Conservation (phyloP, 345 rosid species). For the Acer yangbiense region DNA sequence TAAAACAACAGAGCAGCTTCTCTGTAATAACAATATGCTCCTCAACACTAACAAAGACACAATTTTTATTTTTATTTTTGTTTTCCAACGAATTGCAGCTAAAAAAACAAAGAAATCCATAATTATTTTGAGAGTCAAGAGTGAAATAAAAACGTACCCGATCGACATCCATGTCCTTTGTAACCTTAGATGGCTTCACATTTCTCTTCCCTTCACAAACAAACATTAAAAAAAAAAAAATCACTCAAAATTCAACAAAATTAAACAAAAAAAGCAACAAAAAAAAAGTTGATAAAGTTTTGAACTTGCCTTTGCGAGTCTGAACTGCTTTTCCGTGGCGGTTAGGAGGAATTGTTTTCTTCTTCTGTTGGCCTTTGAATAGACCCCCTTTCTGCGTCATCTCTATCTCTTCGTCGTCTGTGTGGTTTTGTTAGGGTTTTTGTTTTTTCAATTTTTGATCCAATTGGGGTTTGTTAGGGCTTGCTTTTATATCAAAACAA, state of each 20-base stretch:
- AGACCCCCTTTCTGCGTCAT: slow-evolving; percentile 88
- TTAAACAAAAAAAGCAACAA: background rate
- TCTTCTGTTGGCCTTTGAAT: slow-evolving; percentile 86
- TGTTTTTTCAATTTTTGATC: background rate
- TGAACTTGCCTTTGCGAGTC: slow-evolving; percentile 62
- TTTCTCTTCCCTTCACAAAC: slow-evolving; percentile 59
- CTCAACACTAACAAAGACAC: background rate
- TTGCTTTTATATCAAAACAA: background rate
- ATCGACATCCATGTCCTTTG: slow-evolving; percentile 71
- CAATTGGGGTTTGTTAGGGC: background rate
- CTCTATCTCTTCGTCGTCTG: slow-evolving; percentile 18
- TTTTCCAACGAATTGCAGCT: background rate
- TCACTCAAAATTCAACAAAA: background rate
- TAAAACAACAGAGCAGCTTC: background rate
- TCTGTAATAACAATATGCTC: background rate
- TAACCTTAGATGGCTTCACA: slow-evolving; percentile 70
- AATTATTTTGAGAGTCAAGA: background rate
- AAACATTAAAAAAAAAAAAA: background rate
- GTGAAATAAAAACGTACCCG: slow-evolving; percentile 40
- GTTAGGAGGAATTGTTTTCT: slow-evolving; percentile 62
- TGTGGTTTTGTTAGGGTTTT: slow-evolving; percentile 25
- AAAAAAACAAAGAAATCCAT: background rate
- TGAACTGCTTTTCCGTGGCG: slow-evolving; percentile 75
- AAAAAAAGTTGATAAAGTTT: background rate
- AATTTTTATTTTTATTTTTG: too few relatives aligned